Evolutionary conservation across 2,329 filamentous ascomycete genomes (phyloP).

Genomic region (Aspergillus thermomutatus): DNA sequence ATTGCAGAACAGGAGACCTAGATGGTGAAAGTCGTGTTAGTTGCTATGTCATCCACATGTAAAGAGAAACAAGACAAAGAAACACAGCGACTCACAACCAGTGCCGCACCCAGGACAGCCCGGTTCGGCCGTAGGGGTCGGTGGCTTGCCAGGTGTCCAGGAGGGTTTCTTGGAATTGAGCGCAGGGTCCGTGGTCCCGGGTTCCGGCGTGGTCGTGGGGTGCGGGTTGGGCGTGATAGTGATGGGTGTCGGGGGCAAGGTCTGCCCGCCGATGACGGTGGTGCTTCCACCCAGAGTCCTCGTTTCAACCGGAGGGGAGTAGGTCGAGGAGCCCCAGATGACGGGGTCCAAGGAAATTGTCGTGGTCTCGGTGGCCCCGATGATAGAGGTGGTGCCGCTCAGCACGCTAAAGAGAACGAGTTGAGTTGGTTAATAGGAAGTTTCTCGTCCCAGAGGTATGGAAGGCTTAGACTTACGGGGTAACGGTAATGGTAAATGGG

Average conservation of each 20-base stretch:
- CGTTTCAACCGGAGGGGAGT: background rate
- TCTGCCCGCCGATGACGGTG: background rate
- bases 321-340: background rate
- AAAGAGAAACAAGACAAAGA: background rate
- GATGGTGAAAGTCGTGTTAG: background rate
- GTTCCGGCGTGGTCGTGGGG: background rate
- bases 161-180: background rate
- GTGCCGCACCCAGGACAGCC: background rate
- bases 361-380: background rate
- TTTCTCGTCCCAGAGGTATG: background rate
- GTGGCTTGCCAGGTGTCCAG: background rate
- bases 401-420: background rate
- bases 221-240: constrained; percentile 1
- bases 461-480: background rate
- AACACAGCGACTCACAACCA: background rate
- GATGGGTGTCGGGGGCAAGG: background rate
- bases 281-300: background rate
- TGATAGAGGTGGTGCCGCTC: constrained; percentile 1
- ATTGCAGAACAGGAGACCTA: background rate
- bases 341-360: background rate
- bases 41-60: background rate
- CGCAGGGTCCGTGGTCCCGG: background rate
- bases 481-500: background rate
- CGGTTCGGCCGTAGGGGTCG: background rate
- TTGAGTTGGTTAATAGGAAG: too few relatives aligned